A percentile compares a stretch with the other conserved stretches of the same genome.
These are phyloP conservation scores for Phytophthora lateralis DNA, from an alignment of 352 stramenopile species.

Conservation along the genomic window DNA sequence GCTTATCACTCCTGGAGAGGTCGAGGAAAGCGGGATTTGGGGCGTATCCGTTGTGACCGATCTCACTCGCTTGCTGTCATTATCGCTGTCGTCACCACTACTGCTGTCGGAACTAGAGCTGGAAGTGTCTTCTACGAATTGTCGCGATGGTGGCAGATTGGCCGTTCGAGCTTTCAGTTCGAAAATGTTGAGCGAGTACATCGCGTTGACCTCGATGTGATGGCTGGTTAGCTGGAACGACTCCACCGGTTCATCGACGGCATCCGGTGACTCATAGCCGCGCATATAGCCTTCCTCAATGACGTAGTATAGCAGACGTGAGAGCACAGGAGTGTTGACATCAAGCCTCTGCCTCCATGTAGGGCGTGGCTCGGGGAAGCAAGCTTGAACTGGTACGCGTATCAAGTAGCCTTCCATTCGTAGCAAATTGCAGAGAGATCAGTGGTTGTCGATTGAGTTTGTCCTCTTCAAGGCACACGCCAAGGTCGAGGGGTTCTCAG, in stretches of 20 bases:
- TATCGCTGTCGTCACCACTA: conserved; percentile 26
- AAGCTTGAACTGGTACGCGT: conserved; percentile 47
- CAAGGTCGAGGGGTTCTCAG: conserved; percentile 10
- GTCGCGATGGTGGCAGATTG: conserved; percentile 11
- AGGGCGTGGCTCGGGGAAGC: conserved; percentile 30
- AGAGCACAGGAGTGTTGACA: conserved; percentile 14
- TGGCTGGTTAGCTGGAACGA: conserved; percentile 66
- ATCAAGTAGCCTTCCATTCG: conserved; percentile 80
- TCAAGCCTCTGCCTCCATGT: conserved; percentile 26
- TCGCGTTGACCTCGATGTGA: conserved; percentile 61
- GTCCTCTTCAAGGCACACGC: not conserved
- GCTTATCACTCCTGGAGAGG: conserved; percentile 5
- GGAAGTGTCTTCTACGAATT: conserved; percentile 30
- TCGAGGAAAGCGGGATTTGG: conserved; percentile 5
- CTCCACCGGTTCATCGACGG: conserved; percentile 47
- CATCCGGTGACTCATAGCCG: conserved; percentile 50
- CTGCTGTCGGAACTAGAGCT: conserved; percentile 42
- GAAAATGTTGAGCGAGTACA: conserved; percentile 72
- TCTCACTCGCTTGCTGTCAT: not conserved
- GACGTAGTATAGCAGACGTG: conserved; percentile 66
- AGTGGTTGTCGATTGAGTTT: not conserved
- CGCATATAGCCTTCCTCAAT: conserved; percentile 66
- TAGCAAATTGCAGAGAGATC: not conserved
- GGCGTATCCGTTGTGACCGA: not conserved
- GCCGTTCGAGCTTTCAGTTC: conserved; percentile 46